These are phyloP conservation scores for Talaromyces sp. DNA, from an alignment of 2,329 filamentous ascomycete genomes.

Conservation along the genomic window DNA sequence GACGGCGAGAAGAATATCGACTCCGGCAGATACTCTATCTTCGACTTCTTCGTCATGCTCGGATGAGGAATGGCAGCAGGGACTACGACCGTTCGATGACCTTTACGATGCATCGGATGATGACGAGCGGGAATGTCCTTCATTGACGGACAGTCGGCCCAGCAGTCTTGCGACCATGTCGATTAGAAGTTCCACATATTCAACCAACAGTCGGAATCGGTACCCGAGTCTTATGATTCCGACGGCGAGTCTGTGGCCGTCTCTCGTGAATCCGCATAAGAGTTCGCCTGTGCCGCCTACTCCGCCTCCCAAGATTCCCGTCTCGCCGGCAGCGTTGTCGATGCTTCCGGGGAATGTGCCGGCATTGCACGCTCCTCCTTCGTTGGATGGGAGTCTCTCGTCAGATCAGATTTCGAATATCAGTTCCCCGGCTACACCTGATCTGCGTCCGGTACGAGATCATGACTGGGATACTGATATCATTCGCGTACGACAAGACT, in stretches of 20 bases:
- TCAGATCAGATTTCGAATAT: conserved; percentile 83
- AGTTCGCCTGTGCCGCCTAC: conserved; percentile 49
- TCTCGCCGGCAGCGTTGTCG: conserved; percentile 72
- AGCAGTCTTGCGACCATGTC: conserved; percentile 48
- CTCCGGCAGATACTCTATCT: conserved; percentile 35
- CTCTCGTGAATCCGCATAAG: conserved; percentile 55
- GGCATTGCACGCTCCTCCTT: conserved; percentile 76
- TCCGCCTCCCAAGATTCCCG: conserved; percentile 59
- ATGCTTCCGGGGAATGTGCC: conserved; percentile 71
- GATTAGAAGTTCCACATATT: conserved; percentile 38
- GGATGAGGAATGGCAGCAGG: conserved; percentile 61
- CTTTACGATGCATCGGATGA: conserved; percentile 84
- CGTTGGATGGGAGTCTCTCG: conserved; percentile 81
- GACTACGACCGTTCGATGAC: conserved; percentile 76
- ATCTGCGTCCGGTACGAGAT: conserved; percentile 60
- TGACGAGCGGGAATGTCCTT: conserved; percentile 61
- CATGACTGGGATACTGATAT: conserved; percentile 58
- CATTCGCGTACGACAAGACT: conserved; percentile 36
- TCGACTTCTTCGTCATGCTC: conserved; percentile 37
- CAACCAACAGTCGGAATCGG: conserved; percentile 46
- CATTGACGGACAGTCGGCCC: conserved; percentile 50
- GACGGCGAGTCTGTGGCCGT: conserved; percentile 55
- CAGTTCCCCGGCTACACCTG: conserved; percentile 81
- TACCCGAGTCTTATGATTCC: conserved; percentile 62
- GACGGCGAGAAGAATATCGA: conserved; percentile 27